Conservation (phyloP, 768 basidiomycete genomes). For the Rhizopogon salebrosus region DNA sequence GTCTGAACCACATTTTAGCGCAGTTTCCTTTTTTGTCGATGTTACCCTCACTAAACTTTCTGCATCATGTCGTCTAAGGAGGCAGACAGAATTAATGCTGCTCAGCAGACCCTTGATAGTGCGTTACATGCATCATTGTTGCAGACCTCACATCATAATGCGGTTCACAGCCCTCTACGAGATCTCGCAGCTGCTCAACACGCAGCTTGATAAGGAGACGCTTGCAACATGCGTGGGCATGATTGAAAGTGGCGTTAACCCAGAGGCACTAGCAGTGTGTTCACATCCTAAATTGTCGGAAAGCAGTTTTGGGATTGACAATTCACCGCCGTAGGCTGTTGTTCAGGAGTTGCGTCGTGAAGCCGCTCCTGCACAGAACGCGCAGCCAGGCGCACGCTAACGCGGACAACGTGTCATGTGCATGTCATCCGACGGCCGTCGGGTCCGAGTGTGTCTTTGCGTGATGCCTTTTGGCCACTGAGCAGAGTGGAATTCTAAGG, state of each 20-base stretch:
- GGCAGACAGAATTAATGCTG: conserved; percentile 54
- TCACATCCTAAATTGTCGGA: background rate
- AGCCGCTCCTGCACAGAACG: conserved; percentile 34
- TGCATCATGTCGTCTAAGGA: conserved; percentile 40
- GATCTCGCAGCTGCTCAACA: conserved; percentile 84
- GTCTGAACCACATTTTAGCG: too few relatives aligned
- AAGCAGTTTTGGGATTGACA: background rate
- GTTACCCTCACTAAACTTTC: background rate
- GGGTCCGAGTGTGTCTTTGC: background rate
- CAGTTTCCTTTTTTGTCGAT: too few relatives aligned
- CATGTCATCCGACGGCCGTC: background rate
- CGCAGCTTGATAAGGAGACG: conserved; percentile 83
- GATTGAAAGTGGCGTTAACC: conserved; percentile 91
- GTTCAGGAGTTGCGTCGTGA: conserved; percentile 81
- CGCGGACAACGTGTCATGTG: too few relatives aligned
- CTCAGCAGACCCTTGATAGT: conserved; percentile 71
- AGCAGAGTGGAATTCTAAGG: background rate
- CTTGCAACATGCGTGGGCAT: conserved; percentile 88
- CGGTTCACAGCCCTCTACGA: conserved; percentile 64
- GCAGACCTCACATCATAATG: conserved; percentile 4
- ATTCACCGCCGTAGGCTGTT: conserved; percentile 52
- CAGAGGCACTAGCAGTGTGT: conserved; percentile 84
- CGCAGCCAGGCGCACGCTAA: conserved; percentile 20
- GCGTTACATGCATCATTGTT: conserved; percentile 22
- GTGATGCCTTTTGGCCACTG: background rate